Base-by-base conservation (phyloP, 805 yeast species). In the Zygosaccharomyces rouxii region DNA sequence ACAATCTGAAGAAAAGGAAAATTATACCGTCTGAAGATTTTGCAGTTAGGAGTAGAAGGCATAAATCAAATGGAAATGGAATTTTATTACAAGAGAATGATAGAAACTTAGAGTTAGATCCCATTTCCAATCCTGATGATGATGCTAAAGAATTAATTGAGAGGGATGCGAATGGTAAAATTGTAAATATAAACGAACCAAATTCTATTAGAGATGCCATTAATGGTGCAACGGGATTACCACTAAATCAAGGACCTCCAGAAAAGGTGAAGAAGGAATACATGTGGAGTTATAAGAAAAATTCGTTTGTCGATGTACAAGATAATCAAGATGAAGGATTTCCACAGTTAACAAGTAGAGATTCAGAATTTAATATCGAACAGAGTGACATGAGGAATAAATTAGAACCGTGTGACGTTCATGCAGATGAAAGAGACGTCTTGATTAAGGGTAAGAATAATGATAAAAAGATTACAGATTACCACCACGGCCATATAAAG, bases 201-300 rank as follows among this genome's bases (percentile, higher is more conserved):
- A 73, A 72, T 18, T 26, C 31, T 35, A 14, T 63, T 74, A 29
- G 76, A 79, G 76, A 72, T 31, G 80, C 84, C 0, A 63, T 69
- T 9, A 81, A 86, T 37, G 74, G 77, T 9, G 79, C 80, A 33
- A 83, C 92, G 0, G 96, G 97, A 2, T 72, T 80, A 35, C 84
- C 94, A 3, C 66, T 89, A 46, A 87, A 80, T 54, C 73, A 78
- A n/a, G 73, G 75, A 5, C 96, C 96, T 7, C 77, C 80, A 14
- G 66, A 72, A 3, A 83, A 78, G 57, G 69, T 78, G 31, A 79
- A 76, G 58, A 79, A 75, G 53, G 85, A 80, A 40, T 71, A 80
- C 14, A 63, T 76, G 42, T 76, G 84, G 80, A 75, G 80, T 23
- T 56, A 63, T 48, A 71, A 69, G 57, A 65, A 54, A 42, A 55